Conservation (phyloP, 2,329 filamentous ascomycete genomes). For the Parastagonospora nodorum region DNA sequence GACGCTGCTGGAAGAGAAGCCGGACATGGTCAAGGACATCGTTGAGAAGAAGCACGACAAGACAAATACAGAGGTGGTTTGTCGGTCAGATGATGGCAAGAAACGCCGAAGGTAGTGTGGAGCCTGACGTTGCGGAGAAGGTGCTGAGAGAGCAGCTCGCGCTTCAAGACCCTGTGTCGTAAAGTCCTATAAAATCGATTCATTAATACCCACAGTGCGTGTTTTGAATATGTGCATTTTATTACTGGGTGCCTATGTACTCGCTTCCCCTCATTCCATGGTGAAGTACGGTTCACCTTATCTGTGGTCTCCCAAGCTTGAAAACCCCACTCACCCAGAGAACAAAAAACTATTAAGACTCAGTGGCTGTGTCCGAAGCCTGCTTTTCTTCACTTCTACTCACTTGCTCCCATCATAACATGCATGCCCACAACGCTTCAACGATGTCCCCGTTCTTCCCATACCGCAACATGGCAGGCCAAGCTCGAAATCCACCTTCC, state of each 20-base stretch:
- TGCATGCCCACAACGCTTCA: too few relatives aligned
- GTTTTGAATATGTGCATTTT: neutral
- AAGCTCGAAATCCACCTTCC: too few relatives aligned
- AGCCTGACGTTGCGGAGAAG: slow-evolving; percentile 63
- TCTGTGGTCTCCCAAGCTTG: too few relatives aligned
- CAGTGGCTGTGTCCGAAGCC: too few relatives aligned
- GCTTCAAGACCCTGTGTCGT: slow-evolving; percentile 1
- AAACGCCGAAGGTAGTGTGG: slow-evolving; percentile 65
- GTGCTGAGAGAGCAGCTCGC: slow-evolving; percentile 57
- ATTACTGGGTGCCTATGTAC: neutral
- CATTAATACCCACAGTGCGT: neutral
- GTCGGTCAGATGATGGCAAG: slow-evolving; percentile 70
- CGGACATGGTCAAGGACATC: slow-evolving; percentile 64
- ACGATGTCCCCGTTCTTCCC: too few relatives aligned
- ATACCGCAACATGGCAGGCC: too few relatives aligned
- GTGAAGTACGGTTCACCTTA: too few relatives aligned
- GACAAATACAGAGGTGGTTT: slow-evolving; percentile 71
- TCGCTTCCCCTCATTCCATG: neutral
- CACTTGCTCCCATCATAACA: too few relatives aligned
- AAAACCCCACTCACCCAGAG: too few relatives aligned
- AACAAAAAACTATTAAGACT: too few relatives aligned
- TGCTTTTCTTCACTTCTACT: too few relatives aligned
- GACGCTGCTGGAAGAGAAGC: slow-evolving; percentile 59
- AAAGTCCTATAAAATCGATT: neutral
- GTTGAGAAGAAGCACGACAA: slow-evolving; percentile 63